Evolutionary conservation across 164 flowering plant species (phyloP).

Genomic region (Buxus sempervirens): DNA sequence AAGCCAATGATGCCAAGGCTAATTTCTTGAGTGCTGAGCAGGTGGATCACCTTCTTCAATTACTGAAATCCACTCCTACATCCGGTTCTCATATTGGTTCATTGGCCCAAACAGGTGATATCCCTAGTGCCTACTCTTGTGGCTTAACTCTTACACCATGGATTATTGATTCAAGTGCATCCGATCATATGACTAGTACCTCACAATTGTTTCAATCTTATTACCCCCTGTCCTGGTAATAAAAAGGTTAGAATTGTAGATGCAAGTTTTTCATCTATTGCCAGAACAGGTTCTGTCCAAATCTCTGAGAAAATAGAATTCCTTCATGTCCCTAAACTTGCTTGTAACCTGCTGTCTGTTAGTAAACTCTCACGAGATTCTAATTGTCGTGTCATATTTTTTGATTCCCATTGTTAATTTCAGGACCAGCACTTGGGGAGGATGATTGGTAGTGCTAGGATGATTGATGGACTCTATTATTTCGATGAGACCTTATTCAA

Average conservation of each 20-base stretch:
- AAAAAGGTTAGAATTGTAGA: neutral
- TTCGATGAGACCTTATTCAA: neutral
- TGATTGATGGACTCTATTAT: slow-evolving; percentile 3
- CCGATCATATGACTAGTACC: neutral
- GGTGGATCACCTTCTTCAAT: neutral
- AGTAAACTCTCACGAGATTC: slow-evolving; percentile 3
- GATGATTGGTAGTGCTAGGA: slow-evolving; percentile 26
- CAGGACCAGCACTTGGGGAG: slow-evolving; percentile 15
- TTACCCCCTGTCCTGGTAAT: neutral
- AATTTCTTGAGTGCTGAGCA: neutral
- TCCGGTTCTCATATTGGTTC: too few species aligned
- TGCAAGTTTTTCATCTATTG: neutral
- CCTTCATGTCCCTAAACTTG: slow-evolving; percentile 5
- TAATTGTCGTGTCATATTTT: slow-evolving; percentile 10
- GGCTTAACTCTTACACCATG: too few species aligned
- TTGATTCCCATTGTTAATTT: slow-evolving; percentile 7
- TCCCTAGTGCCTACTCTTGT: too few species aligned
- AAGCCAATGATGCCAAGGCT: neutral
- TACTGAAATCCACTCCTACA: too few species aligned
- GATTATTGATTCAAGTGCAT: neutral
- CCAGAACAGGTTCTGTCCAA: neutral
- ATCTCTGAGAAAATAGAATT: neutral
- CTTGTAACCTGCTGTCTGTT: slow-evolving; percentile 2
- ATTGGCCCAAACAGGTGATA: too few species aligned
- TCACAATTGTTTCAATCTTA: neutral